Conservation (phyloP, 305 asterid species). For the Fraxinus sp. region DNA sequence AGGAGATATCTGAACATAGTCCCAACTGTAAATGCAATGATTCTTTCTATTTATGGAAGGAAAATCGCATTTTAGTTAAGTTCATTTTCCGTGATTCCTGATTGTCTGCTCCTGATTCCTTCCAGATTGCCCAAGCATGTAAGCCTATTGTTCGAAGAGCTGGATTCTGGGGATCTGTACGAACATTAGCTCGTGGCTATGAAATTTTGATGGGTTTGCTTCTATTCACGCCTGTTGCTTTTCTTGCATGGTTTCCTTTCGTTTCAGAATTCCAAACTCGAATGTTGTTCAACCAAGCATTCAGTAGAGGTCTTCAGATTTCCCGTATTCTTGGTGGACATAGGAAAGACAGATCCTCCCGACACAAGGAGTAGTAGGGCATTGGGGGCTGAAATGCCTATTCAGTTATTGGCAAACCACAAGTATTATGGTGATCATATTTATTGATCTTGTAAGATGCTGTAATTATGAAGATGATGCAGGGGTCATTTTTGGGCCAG, state of each 20-base stretch:
- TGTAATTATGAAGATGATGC: constrained; percentile 19
- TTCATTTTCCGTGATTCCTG: background rate
- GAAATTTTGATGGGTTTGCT: constrained; percentile 83
- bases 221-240: constrained; percentile 82
- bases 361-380: constrained; percentile 70
- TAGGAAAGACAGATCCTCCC: constrained; percentile 71
- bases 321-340: constrained; percentile 95
- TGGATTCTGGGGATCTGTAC: constrained; percentile 85
- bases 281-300: constrained; percentile 93
- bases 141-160: constrained; percentile 60
- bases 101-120: background rate
- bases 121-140: constrained; percentile 89
- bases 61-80: background rate
- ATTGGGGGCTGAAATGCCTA: background rate
- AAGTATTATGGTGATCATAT: background rate
- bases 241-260: constrained; percentile 90
- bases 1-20: background rate
- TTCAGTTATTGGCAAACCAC: constrained; percentile 1
- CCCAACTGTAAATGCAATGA: background rate
- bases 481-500: constrained; percentile 2
- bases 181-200: constrained; percentile 80
- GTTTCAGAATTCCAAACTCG: constrained; percentile 90
- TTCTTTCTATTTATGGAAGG: background rate
- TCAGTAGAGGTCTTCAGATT: constrained; percentile 93
- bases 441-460: background rate